These are phyloP conservation scores for Cladosporium halotolerans DNA, from an alignment of 2,329 filamentous ascomycete genomes.

Conservation along the genomic window DNA sequence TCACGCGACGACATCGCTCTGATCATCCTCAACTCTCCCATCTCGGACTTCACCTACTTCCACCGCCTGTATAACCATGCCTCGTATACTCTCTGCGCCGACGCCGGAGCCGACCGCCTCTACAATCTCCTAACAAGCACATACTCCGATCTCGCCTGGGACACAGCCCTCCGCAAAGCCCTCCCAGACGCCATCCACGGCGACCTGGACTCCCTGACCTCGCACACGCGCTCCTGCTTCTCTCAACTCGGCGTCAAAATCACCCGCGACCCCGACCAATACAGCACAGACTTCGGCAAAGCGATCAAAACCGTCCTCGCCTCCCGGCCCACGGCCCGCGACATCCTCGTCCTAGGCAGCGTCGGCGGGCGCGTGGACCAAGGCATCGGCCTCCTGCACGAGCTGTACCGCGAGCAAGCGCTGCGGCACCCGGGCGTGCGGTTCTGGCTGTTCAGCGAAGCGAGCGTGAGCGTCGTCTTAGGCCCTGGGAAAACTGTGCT, in stretches of 20 bases:
- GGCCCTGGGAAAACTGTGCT: slow-evolving; percentile 62
- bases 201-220: slow-evolving; percentile 77
- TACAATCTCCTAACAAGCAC: slow-evolving; percentile 42
- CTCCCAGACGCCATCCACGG: slow-evolving; percentile 65
- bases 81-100: slow-evolving; percentile 68
- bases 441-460: slow-evolving; percentile 73
- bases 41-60: slow-evolving; percentile 47
- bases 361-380: slow-evolving; percentile 90
- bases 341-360: slow-evolving; percentile 74
- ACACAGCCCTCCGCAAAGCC: slow-evolving; percentile 20
- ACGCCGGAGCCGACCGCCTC: slow-evolving; percentile 82
- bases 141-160: slow-evolving; percentile 13
- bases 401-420: slow-evolving; percentile 57
- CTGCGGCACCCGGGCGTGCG: slow-evolving; percentile 35
- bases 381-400: slow-evolving; percentile 80
- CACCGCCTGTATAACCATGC: slow-evolving; percentile 47
- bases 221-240: slow-evolving; percentile 61
- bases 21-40: slow-evolving; percentile 57
- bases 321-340: slow-evolving; percentile 17
- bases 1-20: slow-evolving; percentile 35
- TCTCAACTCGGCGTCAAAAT: slow-evolving; percentile 54
- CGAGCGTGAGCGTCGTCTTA: slow-evolving; percentile 78
- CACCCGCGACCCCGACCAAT: slow-evolving; percentile 68
- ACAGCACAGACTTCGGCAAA: slow-evolving; percentile 88
- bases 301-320: slow-evolving; percentile 56